Evolutionary conservation across 2,329 filamentous ascomycete species (phyloP).

Genomic region (Aspergillus texensis): DNA sequence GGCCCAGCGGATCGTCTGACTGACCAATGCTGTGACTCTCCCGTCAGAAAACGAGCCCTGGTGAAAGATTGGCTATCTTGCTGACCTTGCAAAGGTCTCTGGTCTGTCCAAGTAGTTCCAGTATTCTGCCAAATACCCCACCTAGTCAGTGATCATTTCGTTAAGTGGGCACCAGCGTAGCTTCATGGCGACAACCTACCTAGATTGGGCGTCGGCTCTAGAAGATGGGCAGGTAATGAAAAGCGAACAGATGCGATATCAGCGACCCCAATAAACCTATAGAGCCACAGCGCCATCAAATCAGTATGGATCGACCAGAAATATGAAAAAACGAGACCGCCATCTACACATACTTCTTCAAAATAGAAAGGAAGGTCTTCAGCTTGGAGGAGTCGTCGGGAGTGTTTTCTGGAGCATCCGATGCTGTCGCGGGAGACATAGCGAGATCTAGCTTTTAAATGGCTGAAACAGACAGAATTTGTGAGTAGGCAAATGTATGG

Average conservation of each 20-base stretch:
- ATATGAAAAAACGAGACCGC: not conserved
- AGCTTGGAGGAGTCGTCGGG: conserved; percentile 85
- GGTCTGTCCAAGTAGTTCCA: conserved; percentile 98
- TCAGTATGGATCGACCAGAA: not conserved
- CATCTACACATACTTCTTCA: conserved; percentile 70
- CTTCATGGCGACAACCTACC: conserved; percentile 44
- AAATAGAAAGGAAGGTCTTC: conserved; percentile 81
- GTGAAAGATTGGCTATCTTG: conserved; percentile 24
- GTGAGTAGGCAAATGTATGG: not conserved
- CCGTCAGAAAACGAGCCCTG: conserved; percentile 39
- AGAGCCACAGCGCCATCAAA: conserved; percentile 34
- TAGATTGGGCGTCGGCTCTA: conserved; percentile 94
- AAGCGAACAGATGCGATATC: conserved; percentile 96
- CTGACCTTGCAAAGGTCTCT: conserved; percentile 76
- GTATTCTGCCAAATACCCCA: conserved; percentile 65
- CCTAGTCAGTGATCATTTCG: conserved; percentile 19
- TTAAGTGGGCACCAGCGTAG: not conserved
- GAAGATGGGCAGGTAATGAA: conserved; percentile 89
- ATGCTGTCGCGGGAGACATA: conserved; percentile 35
- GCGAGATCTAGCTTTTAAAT: conserved; percentile 1
- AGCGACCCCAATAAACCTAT: conserved; percentile 89
- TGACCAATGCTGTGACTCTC: conserved; percentile 68
- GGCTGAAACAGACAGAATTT: not conserved
- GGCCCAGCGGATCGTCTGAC: conserved; percentile 85
- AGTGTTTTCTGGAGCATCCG: conserved; percentile 53